Evolutionary conservation across 129 eudicot genomes (phyloP), one percentile per base, ranked within the genome.

Genomic region (Flaveria brownii): DNA sequence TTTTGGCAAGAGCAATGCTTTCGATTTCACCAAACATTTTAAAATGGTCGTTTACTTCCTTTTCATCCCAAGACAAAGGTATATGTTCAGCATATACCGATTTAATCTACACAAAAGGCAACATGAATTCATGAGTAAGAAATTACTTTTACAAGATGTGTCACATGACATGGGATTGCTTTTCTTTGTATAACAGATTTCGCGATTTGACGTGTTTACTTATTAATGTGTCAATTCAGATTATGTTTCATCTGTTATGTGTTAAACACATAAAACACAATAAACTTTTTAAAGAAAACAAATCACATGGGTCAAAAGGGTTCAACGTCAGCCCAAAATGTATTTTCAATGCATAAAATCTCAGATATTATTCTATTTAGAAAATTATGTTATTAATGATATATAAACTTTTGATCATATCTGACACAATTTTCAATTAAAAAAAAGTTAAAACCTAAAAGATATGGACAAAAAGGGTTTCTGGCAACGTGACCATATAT

Each of bases 31-130:
- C 97, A 56, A 88, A 91, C 71, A 68, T 80, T 74, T 77, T 74
- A 75, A 91, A 91, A 77, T 72, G 74, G 15, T 70, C 79, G 61
- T 42, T 86, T 68, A 88, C 91, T 81, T 86, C 82, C 68, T 82
- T 85, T 88, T 91, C 91, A 49, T 77, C 86, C 96, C 96, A 90
- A 30, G 88, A 81, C 56, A 77, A 63, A 54, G 96, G 96, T 82
- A 90, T 60, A 73, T 77, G 65, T 80, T 85, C 92, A 75, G 90
- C 92, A 85, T 77, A 85, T 41, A 87, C 85, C 67, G 92, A 81
- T 87, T 85, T 90, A 54, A 85, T 83, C 96, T 89, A 72, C 62
- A 82, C 41, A 79, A 68, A 9, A 63, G 23, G 60, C 43, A 65
- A 75, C 33, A 66, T 55, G 54, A 68, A 12, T 62, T 42, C 23